Base-by-base conservation (phyloP, 257 asterid genomes). In the Salvia hispanica region DNA sequence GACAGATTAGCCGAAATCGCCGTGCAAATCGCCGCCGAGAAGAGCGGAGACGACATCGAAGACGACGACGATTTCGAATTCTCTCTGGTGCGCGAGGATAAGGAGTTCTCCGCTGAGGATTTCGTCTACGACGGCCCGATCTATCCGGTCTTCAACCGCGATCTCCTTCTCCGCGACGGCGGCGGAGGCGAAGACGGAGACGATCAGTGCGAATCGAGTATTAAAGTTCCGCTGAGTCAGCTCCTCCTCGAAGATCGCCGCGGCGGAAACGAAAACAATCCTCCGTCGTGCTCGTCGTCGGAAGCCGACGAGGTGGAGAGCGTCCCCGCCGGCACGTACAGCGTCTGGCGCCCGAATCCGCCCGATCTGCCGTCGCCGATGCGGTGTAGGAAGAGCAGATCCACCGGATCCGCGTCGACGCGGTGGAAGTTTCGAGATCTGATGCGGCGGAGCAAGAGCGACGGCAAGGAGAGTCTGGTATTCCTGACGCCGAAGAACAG, bases 381-480 rank as follows among this genome's bases (percentile, higher is more conserved):
- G 66, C 58, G 55, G 18, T 84, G 97, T 64, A 81, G 76, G 71
- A 92, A 92, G 88, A 92, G 97, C 82, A 85, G 78, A 39, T 92
- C 98, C 25, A 84, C 97, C 3, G 97, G 98, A 75, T 88, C 96
- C 14, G 76, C 71, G 57, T 82, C 95, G 16, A 90, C 75, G 86
- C 71, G 90, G 81, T 92, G 97, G 97, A 85, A 58, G 72, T 66
- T 92, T 48, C 73, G 85, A 64, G 89, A 88, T 78, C 68, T 92
- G 67, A 71, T 92, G 71, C 81, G 91, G 43, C 88, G 97, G 72
- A 86, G 96, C 82, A 90, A 92, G 13, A 89, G 96, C 62, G 96
- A 92, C 2, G 97, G 95, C 37, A 86, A 90, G 84, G 95, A 86
- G 42, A 82, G 78, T 62, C 85, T 78, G 58, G 86, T 90, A 66